Base-by-base conservation (phyloP, 2,329 filamentous ascomycete genomes). In the Alternaria panax region DNA sequence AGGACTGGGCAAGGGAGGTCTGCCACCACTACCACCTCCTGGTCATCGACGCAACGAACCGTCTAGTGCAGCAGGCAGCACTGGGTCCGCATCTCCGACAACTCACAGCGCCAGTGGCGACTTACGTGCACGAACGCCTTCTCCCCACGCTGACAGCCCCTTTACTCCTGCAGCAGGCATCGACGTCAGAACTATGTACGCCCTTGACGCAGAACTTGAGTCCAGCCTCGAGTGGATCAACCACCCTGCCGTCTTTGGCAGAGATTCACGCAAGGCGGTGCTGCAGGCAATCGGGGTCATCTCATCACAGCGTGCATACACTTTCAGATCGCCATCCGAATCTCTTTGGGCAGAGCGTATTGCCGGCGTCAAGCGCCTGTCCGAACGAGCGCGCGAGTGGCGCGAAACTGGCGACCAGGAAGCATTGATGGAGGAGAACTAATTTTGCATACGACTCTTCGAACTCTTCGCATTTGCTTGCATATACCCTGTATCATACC, bases 221-320 rank as follows among this genome's bases (percentile, higher is more conserved):
- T 87, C 91, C 32, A 92, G 91, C 51, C 82, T 99, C 16, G 95
- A 99, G 79, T 99, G 95, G 95, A 98, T 99, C 78, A 93, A 91
- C 75, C 95, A 99, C 73, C 95, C 95, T 1, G 93, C 93, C 2
- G 92, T 98, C 2, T 99, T 99, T 75, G 90, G 91, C 8, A 88
- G 95, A 36, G 95, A 99, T 76, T 95, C 92, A 58, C 89, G 95
- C 71, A 99, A 99, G 82, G 92, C 94, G 5, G 93, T 99, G 2
- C 84, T 99, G 24, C 95, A 99, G 78, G 92, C 93, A 16, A 98
- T 99, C 67, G 94, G 95, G 7, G 93, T 98, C 62, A 97, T 99
- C 69, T 95, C 92, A 73, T 96, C 92, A 7, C 95, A 99, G 80
- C 87, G 95, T 46, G 93, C 91, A 11, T 97, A 94, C 75, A 98